phyloP scores from a whole-genome alignment of 768 basidiomycete genomes.

The Sistotremastrum niveocremeum region DNA sequence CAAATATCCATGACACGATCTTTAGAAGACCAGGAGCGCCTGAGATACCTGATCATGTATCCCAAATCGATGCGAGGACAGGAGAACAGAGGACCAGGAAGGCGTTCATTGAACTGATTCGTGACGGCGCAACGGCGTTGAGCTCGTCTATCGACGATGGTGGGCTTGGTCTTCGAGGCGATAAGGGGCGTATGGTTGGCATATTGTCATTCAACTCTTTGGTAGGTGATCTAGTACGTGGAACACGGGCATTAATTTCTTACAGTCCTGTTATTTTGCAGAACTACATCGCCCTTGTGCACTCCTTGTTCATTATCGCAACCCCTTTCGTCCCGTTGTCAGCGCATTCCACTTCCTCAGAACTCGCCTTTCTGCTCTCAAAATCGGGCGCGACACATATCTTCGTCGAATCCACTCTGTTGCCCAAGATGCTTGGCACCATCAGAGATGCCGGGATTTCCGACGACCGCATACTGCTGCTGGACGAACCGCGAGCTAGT shows the following conservation, averaged over 20 bases:
- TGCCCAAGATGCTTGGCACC: conserved; percentile 27
- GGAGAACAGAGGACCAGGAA: conserved; percentile 31
- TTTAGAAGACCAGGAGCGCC: conserved; percentile 42
- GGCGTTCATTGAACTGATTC: conserved; percentile 37
- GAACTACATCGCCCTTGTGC: conserved; percentile 42
- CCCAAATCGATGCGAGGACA: conserved; percentile 43
- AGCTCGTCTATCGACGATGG: conserved; percentile 26
- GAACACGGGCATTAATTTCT: background rate
- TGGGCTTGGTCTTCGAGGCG: conserved; percentile 38
- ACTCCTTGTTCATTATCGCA: conserved; percentile 33
- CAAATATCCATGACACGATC: conserved; percentile 42
- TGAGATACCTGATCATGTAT: conserved; percentile 39
- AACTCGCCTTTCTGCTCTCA: conserved; percentile 37
- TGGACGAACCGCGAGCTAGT: conserved; percentile 14
- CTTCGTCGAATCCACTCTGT: conserved; percentile 36
- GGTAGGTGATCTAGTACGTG: conserved; percentile 25
- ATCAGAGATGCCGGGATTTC: conserved; percentile 17
- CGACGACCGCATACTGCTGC: conserved; percentile 2
- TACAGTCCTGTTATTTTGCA: too few species aligned
- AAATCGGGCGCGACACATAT: conserved; percentile 35
- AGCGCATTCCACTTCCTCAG: conserved; percentile 40
- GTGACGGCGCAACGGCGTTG: conserved; percentile 43
- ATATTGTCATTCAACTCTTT: conserved; percentile 57
- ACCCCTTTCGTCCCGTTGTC: conserved; percentile 43
- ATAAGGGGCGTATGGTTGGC: conserved; percentile 48